These are phyloP conservation scores for Pestalotiopsis sp. DNA, from an alignment of 2,329 filamentous ascomycete species.

Conservation along the genomic window DNA sequence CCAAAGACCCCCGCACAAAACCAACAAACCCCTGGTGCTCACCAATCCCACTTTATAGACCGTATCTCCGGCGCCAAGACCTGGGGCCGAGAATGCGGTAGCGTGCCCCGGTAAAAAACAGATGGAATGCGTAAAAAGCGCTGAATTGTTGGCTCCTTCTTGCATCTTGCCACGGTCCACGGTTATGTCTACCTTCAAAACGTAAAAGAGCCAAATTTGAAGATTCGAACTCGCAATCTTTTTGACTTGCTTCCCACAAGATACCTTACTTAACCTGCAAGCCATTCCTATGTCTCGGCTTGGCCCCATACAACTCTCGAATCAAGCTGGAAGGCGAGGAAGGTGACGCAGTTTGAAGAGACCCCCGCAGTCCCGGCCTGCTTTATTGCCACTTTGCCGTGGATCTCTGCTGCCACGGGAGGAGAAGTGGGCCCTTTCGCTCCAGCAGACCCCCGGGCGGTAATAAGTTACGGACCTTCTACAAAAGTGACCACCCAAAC, in stretches of 20 bases:
- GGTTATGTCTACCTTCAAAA: background rate
- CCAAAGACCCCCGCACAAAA: background rate
- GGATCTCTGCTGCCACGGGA: no score
- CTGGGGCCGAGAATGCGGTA: slow-evolving; percentile 2
- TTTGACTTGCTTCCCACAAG: background rate
- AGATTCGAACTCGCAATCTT: background rate
- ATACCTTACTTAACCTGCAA: no score
- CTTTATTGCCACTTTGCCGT: no score
- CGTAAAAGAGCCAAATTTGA: background rate
- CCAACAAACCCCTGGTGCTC: background rate
- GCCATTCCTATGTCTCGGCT: no score
- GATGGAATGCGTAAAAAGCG: background rate
- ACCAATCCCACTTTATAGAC: slow-evolving; percentile 1
- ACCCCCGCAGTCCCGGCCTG: no score
- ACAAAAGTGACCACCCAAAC: no score
- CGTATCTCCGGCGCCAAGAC: slow-evolving; percentile 1
- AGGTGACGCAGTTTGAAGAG: no score
- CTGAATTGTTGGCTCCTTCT: background rate
- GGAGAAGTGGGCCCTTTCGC: no score
- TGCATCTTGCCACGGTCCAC: background rate
- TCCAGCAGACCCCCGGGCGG: no score
- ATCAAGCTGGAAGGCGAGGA: no score
- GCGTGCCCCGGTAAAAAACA: background rate
- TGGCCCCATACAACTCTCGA: no score
- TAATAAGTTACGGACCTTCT: no score